A percentile compares a stretch with the other conserved stretches of the same genome.
phyloP scores from a whole-genome alignment of 2,329 filamentous ascomycete species.

The Colletotrichum neosansevieriae region DNA sequence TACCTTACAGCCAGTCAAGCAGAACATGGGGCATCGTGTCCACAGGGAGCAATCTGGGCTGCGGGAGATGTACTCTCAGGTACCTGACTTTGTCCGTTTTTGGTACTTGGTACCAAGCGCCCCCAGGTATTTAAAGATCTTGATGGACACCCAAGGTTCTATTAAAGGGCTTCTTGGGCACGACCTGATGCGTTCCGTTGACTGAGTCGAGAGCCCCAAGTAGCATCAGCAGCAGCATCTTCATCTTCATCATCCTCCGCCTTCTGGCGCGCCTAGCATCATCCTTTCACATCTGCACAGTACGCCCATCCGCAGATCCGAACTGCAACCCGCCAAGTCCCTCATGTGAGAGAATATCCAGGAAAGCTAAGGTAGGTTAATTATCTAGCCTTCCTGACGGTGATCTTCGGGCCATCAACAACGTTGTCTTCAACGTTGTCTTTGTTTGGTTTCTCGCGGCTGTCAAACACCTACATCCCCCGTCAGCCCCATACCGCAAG shows the following conservation, averaged over 20 bases:
- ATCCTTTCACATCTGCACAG: neutral
- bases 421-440: constrained; percentile 8
- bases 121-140: constrained; percentile 35
- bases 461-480: neutral
- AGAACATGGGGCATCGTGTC: neutral
- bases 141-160: constrained; percentile 25
- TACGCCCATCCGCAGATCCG: neutral
- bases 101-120: constrained; percentile 22
- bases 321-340: neutral
- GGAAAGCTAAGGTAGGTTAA: neutral
- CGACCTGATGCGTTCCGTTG: constrained; percentile 27
- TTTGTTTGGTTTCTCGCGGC: constrained; percentile 12
- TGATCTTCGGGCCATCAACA: constrained; percentile 3
- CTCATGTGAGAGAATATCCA: constrained; percentile 8
- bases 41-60: neutral
- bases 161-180: constrained; percentile 29
- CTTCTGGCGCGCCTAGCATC: neutral
- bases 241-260: neutral
- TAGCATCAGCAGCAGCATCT: constrained; percentile 1
- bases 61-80: constrained; percentile 19
- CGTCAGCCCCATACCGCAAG: neutral
- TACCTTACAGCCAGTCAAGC: constrained; percentile 8
- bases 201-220: constrained; percentile 20
- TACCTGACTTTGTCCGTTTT: constrained; percentile 23
- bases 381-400: constrained; percentile 11